Evolutionary conservation across 768 basidiomycete species (phyloP).

Genomic region (Mycena metata): DNA sequence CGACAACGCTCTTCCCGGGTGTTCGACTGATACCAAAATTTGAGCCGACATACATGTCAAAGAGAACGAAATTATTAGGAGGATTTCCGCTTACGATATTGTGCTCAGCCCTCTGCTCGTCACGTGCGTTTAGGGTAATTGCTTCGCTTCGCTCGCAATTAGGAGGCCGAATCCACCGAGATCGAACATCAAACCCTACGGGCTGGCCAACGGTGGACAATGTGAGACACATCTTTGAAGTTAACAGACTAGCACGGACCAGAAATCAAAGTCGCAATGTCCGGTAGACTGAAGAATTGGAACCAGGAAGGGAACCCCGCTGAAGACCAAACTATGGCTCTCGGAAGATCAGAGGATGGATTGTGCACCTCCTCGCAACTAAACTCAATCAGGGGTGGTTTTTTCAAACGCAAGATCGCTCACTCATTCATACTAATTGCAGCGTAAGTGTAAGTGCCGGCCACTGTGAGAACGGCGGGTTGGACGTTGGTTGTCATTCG

Average conservation of each 20-base stretch:
- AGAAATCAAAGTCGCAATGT: constrained; percentile 63
- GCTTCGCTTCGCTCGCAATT: no score
- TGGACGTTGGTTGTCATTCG: constrained; percentile 2
- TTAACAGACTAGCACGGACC: constrained; percentile 49
- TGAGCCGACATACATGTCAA: no score
- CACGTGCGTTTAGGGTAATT: no score
- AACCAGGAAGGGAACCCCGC: constrained; percentile 68
- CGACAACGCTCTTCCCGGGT: no score
- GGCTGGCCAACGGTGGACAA: constrained; percentile 62
- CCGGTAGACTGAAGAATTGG: constrained; percentile 77
- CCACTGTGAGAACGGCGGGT: constrained; percentile 43
- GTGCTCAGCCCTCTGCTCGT: no score
- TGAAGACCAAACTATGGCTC: constrained; percentile 66
- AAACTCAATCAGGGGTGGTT: not conserved
- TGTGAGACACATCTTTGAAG: not conserved
- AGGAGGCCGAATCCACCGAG: constrained; percentile 75
- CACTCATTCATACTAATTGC: constrained; percentile 79
- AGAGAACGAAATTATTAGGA: no score
- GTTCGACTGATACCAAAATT: no score
- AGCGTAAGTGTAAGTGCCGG: constrained; percentile 72
- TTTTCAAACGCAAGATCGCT: constrained; percentile 18
- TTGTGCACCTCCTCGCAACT: constrained; percentile 78
- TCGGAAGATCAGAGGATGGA: constrained; percentile 67
- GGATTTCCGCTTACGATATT: no score
- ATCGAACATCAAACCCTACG: constrained; percentile 71